Base-by-base conservation (phyloP, 306 rosid genomes). In the Quercus rubra region DNA sequence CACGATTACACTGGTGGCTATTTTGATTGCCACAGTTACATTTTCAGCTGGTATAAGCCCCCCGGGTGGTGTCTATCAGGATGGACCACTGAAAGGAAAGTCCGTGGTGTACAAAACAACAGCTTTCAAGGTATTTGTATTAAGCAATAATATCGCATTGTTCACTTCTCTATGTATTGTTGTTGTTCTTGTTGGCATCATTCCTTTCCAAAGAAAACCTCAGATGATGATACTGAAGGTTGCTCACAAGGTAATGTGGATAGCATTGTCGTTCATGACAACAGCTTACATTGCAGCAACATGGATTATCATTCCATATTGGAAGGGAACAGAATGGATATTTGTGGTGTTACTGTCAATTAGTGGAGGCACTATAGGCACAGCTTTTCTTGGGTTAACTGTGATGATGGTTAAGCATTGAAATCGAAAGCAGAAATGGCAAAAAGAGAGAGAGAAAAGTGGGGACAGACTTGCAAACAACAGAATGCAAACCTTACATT, bases 1-100 rank as follows among this genome's bases (percentile, higher is more conserved):
- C 81, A 93, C 93, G 0, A 69, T 91, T 5, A 83, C 83, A 3
- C 57, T 91, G 57, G 93, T 91, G 25, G 85, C 98, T 21, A 58
- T 90, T 76, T 77, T 91, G 83, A 93, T 93, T 59, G 90, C 98
- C 0, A 87, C 96, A 0, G 93, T 88, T 11, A 87, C 94, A 58
- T 93, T 93, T 77, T 68, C 94, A 1, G 90, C 92, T 7, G 93
- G 89, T 3, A 83, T 87, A 4, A 81, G 20, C 76, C 96, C 94
- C 17, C 97, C 96, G 0, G 94, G 96, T 10, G 91, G 97, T 3
- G 79, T 89, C 28, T 51, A 83, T 38, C 91, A 93, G 76, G 85
- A 80, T 0, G 94, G 92, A 27, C 33, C 58, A 23, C 55, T 81
- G 82, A 69, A 1, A 31, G 97, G 97, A 28, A 84, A 89, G 70